Conservation (phyloP, 1,284 basidiomycete genomes). For the Ganoderma lingzhi region DNA sequence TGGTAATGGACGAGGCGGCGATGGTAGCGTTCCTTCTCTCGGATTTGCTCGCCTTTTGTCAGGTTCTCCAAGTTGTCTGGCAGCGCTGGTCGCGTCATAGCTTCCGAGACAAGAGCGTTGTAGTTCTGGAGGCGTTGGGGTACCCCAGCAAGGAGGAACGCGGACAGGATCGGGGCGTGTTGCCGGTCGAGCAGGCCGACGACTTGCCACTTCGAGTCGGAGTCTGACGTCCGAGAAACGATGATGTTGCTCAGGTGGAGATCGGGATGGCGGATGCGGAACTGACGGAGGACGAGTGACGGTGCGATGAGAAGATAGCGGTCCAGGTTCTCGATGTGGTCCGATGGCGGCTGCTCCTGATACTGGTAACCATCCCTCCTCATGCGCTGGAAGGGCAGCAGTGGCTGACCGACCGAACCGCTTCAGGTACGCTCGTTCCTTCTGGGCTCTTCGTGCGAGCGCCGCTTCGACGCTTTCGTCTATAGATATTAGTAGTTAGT, state of each 20-base stretch:
- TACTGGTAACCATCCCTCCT: constrained; percentile 56
- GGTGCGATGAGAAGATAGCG: constrained; percentile 49
- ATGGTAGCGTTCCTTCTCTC: constrained; percentile 45
- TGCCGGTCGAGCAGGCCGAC: constrained; percentile 54
- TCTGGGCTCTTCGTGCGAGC: constrained; percentile 52
- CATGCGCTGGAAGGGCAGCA: constrained; percentile 54
- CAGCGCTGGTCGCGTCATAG: constrained; percentile 46
- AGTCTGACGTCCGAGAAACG: constrained; percentile 44
- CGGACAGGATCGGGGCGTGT: constrained; percentile 54
- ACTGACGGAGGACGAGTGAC: constrained; percentile 45
- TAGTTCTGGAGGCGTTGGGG: constrained; percentile 55
- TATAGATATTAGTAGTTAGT: constrained; percentile 38
- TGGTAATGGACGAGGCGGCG: constrained; percentile 55
- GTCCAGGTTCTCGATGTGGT: constrained; percentile 48
- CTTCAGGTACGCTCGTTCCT: constrained; percentile 59
- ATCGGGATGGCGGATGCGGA: constrained; percentile 50
- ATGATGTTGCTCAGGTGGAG: constrained; percentile 48
- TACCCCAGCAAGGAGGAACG: constrained; percentile 54
- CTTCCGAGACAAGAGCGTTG: constrained; percentile 48
- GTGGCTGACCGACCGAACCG: constrained; percentile 59
- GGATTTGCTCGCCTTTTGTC: constrained; percentile 37
- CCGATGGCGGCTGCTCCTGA: constrained; percentile 56
- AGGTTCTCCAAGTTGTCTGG: constrained; percentile 49
- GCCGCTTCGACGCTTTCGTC: constrained; percentile 55
- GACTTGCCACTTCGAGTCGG: constrained; percentile 38